A percentile compares a stretch with the other conserved stretches of the same genome.
Evolutionary conservation across 345 rosid species (phyloP).

Genomic region (Hypericum perforatum): DNA sequence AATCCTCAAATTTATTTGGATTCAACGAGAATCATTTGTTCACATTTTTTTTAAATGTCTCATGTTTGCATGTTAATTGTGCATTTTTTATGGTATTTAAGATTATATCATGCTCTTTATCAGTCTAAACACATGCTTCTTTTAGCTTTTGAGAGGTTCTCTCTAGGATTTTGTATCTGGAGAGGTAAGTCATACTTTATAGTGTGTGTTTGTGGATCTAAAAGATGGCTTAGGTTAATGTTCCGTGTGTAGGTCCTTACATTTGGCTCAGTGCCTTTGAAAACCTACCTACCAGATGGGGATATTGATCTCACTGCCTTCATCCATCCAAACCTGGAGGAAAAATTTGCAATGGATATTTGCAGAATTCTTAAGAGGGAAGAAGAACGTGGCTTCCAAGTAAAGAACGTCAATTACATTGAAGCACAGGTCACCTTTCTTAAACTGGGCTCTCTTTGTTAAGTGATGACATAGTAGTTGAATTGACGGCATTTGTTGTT

Average conservation of each 20-base stretch:
- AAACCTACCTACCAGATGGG: constrained; percentile 29
- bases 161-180: too few species aligned
- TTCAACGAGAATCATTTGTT: too few species aligned
- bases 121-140: too few species aligned
- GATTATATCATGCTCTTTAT: too few species aligned
- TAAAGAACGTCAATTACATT: constrained; percentile 19
- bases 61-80: too few species aligned
- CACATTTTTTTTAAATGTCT: too few species aligned
- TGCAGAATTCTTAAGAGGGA: constrained; percentile 11
- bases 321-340: constrained; percentile 14
- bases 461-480: too few species aligned
- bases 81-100: too few species aligned
- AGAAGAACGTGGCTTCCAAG: constrained; percentile 13
- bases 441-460: constrained; percentile 8
- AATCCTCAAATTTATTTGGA: too few species aligned
- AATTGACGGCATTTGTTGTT: too few species aligned
- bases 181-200: too few species aligned
- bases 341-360: constrained; percentile 20
- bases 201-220: not conserved
- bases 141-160: too few species aligned
- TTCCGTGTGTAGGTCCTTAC: constrained; percentile 16
- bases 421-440: constrained; percentile 22
- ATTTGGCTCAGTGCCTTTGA: constrained; percentile 24
- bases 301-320: constrained; percentile 23
- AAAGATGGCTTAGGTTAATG: not conserved